Evolutionary conservation across 1,139 yeast genomes (phyloP), one percentile per base, ranked within the genome.

Genomic region (Yamadazyma atmosphaerica): DNA sequence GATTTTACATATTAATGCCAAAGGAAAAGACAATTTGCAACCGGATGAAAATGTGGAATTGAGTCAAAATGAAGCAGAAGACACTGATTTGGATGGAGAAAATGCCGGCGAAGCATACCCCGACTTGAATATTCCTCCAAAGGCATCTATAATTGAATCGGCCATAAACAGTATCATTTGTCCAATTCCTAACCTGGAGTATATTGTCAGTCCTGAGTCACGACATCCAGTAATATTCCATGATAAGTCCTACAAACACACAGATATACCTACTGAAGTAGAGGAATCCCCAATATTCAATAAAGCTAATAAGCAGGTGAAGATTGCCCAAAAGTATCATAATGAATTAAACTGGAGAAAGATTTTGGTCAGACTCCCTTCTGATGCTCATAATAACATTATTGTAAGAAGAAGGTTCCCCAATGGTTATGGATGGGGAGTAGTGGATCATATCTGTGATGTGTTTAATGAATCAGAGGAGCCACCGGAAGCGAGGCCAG

Each of bases 361-460:
- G 58, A 95, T 94, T 1, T 63, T 94, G 34, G 97, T 92, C 1
- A 78, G 81, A 37, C 63, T 94, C 41, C 83, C 84, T 38, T 96
- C 97, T 0, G 99, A 92, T 61, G 96, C 99, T 0, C 99, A 92
- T 57, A 92, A 92, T 56, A 92, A 92, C 54, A 89, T 94, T 32
- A 71, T 86, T 12, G 98, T 92, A 1, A 68, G 99, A 46, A 70
- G 99, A 49, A 66, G 89, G 44, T 92, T 87, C 68, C 81, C 95
- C 8, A 92, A 92, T 63, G 95, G 96, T 0, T 90, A 84, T 61
- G 99, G 99, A 2, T 90, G 98, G 96, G 88, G 86, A 0, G 96
- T 89, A 0, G 69, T 92, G 22, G 88, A 85, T 42, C 65, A 61
- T 40, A 39, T 63, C 18, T 58, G 65, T 41, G 52, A 48, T 7